Percentiles rank a stretch among this genome's conserved stretches.
Evolutionary conservation across 1,284 basidiomycete species (phyloP).

Genomic region (Boletus hoseneyae): DNA sequence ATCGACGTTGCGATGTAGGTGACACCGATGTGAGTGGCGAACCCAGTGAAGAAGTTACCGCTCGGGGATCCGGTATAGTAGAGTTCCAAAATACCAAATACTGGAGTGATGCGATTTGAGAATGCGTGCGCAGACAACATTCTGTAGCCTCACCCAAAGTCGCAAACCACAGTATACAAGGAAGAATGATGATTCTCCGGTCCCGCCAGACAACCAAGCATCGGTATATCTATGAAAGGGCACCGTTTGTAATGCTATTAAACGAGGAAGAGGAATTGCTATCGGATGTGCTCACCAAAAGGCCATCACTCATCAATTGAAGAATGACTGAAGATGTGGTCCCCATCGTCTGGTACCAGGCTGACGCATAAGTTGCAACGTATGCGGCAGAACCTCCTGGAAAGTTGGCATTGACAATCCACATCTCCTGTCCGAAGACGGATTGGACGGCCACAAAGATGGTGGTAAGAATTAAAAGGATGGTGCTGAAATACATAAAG

Average conservation of each 20-base stretch:
- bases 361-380: conserved; percentile 3
- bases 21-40: conserved; percentile 12
- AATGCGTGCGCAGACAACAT: too few species aligned
- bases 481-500: conserved; percentile 12
- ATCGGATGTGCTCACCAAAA: conserved; percentile 9
- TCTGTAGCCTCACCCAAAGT: conserved; percentile 9
- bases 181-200: conserved; percentile 9
- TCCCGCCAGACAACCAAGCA: conserved; percentile 14
- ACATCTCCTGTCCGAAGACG: conserved; percentile 14
- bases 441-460: conserved; percentile 9
- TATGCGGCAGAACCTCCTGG: conserved; percentile 13
- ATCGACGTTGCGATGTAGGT: conserved; percentile 11
- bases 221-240: conserved; percentile 9
- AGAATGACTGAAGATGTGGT: conserved; percentile 8
- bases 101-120: not conserved
- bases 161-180: conserved; percentile 13
- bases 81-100: conserved; percentile 12
- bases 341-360: conserved; percentile 17
- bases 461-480: conserved; percentile 4
- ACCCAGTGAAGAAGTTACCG: conserved; percentile 10
- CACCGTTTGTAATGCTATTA: not conserved
- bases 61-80: conserved; percentile 4
- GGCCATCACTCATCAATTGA: conserved; percentile 14
- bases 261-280: not conserved
- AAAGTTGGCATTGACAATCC: conserved; percentile 13